Conservation (phyloP, 139 green algal genomes). For the Chlorella sp. region DNA sequence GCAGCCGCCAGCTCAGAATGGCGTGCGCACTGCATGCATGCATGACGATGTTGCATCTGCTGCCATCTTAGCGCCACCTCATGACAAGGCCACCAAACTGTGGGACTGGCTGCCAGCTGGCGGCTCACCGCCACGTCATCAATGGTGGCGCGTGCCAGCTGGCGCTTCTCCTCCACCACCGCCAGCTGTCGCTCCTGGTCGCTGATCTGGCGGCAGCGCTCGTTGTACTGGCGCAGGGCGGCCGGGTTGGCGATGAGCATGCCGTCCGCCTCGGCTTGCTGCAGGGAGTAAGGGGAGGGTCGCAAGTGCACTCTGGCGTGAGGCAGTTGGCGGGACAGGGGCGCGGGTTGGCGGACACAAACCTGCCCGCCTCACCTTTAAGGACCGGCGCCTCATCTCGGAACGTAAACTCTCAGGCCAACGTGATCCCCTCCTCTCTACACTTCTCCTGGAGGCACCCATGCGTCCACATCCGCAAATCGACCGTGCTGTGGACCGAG, state of each 20-base stretch:
- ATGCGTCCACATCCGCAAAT: too few relatives aligned
- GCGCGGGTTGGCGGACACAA: too few relatives aligned
- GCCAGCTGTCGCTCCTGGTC: conserved; percentile 29
- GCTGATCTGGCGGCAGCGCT: conserved; percentile 3
- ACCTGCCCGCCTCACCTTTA: too few relatives aligned
- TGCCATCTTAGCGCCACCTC: background rate
- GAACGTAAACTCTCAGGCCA: too few relatives aligned
- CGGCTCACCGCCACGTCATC: conserved; percentile 29
- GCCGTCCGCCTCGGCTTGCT: conserved; percentile 53
- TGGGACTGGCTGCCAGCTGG: background rate
- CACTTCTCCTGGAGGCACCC: too few relatives aligned
- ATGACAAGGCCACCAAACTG: background rate
- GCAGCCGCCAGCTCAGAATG: too few relatives aligned
- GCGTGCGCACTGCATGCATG: background rate
- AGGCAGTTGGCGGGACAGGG: background rate
- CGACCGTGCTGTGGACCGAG: too few relatives aligned
- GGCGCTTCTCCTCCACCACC: conserved; percentile 21
- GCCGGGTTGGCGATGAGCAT: conserved; percentile 80
- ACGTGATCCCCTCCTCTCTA: too few relatives aligned
- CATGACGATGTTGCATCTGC: too few relatives aligned
- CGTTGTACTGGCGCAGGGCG: conserved; percentile 67
- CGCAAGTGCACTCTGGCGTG: background rate
- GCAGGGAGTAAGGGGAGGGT: background rate
- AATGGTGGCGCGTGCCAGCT: conserved; percentile 33
- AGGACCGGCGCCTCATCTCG: too few relatives aligned